Evolutionary conservation across 2,329 filamentous ascomycete genomes (phyloP), one percentile per base, ranked within the genome.

Genomic region (Coniochaeta prunicola): DNA sequence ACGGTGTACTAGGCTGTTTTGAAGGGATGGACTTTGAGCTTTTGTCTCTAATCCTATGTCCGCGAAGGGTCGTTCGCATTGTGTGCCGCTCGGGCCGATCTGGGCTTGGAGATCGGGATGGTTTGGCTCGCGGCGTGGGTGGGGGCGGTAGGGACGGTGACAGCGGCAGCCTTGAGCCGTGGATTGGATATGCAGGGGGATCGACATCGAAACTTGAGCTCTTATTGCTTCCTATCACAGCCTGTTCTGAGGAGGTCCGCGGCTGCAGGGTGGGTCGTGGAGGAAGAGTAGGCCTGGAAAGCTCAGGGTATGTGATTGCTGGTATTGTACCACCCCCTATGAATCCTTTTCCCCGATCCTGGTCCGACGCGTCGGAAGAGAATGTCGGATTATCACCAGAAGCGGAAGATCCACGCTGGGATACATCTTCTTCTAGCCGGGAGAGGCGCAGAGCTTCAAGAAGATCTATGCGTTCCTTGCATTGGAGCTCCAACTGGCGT

Each of bases 401-500:
- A 4, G 63, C 62, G 17, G 65, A 62, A 38, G 63, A 60, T 33
- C 67, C 68, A 62, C 73, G 69, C 12, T 68, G 62, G 21, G 61
- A 57, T 1, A 68, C 60, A 42, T 74, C 71, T 19, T 78, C 80
- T 60, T 79, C n/a, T n/a, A n/a, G 71, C 59, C 84, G 77, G n/a
- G 84, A 87, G 63, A 89, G 78, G 61, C 87, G 84, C 59, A 97
- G 76, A 7, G 92, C 89, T 69, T 94, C 89, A 7, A 97, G 80
- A 34, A 97, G 78, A 70, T 96, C 91, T 56, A 97, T 91, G 55
- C 92, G 84, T 74, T 97, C 93, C 72, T 94, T 93, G 73, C 92
- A 97, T 74, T 97, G 93, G 62, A 92, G 71, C 70, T 97, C 92
- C 68, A 97, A 82, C 67, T 92, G 83, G 60, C 85, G 84, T 61